Base-by-base conservation (phyloP, 257 asterid species). In the Solanum pimpinellifolium region DNA sequence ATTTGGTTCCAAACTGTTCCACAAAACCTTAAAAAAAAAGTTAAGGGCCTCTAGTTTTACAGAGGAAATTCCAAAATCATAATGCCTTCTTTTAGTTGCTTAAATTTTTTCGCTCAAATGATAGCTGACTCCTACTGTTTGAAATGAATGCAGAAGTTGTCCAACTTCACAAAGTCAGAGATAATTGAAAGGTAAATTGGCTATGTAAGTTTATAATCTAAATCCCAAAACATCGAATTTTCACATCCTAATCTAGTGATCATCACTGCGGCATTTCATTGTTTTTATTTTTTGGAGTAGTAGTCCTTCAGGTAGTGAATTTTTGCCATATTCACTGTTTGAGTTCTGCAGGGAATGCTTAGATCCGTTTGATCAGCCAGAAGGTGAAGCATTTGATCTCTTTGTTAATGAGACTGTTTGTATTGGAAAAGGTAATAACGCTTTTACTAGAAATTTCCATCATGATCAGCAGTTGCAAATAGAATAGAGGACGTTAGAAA, bases 341-440 rank as follows among this genome's bases (percentile, higher is more conserved):
- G 84, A 27, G 68, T 80, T 86, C 76, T 92, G 90, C 87, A 95
- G 98, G 77, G 99, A 96, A 91, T 96, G 95, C 83, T 86, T 93
- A 92, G 98, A 95, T 90, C 99, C 99, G 47, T 96, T 96, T 82
- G 97, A 94, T 76, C 92, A 92, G 84, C 99, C 99, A 47, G 99
- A 96, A 92, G 94, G 97, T 86, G 98, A 96, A 90, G 99, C 98
- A 59, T 88, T 89, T 82, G 98, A 95, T 89, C 74, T 96, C 84
- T 96, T 96, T 88, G 98, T 96, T 83, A 95, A 95, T 78, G 97
- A 92, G 93, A 90, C 87, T 91, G 90, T 93, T 41, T 96, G 98
- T 89, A 88, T 94, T 72, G 99, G 98, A 85, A 92, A 90, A 92
- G 96, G 99, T 96, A 92, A 88, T 35, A 29, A 42, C 35, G 69